Evolutionary conservation across 352 stramenopile species (phyloP), one percentile per base, ranked within the genome.

Genomic region (Peronospora farinosa): DNA sequence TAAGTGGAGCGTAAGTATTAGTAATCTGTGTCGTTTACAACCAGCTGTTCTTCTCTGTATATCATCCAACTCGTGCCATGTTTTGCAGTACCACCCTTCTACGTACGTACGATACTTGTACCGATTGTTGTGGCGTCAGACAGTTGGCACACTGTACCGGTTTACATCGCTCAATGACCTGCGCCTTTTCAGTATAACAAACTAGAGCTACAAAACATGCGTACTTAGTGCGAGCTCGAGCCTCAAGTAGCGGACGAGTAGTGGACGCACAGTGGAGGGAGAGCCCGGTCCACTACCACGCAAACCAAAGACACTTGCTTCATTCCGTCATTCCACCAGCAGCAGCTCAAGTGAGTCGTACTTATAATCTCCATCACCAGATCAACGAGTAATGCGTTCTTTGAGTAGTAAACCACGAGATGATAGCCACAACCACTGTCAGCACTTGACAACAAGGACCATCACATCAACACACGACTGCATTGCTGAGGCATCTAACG

Each of bases 201-300:
- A 12, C 42, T 52, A 57, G 13, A 40, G 30, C 7, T 32, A 54
- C 53, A 38, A 21, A 44, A 38, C 15, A 21, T 21, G 10, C 33
- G 35, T 17, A 51, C 46, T 36, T 53, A 45, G 9, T 6, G 25
- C 33, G 12, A 36, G n/a, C 45, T 38, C 8, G 19, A 27, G 35
- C 23, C n/a, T 35, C 38, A 49, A 31, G 8, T 10, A 51, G 47
- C 40, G 52, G 51, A 65, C 44, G 38, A 56, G 19, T 32, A 63
- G 53, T 48, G 59, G 59, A 67, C 53, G 43, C 32, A 40, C n/a
- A 55, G 25, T 25, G 37, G 36, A 36, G 33, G 32, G 43, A 45
- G 43, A 50, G 55, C 47, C 54, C 46, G 58, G 60, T 64, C 57
- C 62, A 60, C 62, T 58, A 64, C 53, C 47, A 46, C 45, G 27